phyloP scores from a whole-genome alignment of 1,284 basidiomycete genomes.

The Heimioporus punctisporus region DNA sequence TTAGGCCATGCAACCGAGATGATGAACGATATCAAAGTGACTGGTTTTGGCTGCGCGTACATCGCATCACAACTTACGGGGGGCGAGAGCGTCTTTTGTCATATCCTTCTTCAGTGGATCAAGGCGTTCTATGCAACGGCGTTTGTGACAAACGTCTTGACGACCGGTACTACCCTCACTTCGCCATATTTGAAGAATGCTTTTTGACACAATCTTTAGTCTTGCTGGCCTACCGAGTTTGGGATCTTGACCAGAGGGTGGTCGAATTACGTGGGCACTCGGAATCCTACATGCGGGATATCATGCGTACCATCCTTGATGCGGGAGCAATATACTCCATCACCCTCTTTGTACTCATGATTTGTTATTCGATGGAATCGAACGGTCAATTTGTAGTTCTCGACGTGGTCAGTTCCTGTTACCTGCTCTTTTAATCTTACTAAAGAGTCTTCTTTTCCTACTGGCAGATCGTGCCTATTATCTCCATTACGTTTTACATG shows the following conservation, averaged over 20 bases:
- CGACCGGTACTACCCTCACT: background rate
- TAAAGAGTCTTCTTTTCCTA: background rate
- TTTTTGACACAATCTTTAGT: background rate
- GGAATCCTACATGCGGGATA: background rate
- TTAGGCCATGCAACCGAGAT: background rate
- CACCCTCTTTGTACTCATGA: background rate
- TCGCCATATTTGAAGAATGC: no score
- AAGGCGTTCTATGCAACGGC: background rate
- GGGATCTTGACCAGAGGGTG: background rate
- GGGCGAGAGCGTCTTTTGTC: background rate
- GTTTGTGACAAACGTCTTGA: constrained; percentile 1
- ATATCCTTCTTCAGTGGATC: background rate
- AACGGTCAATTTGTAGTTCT: constrained; percentile 1
- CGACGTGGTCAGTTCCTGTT: background rate
- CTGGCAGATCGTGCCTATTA: background rate
- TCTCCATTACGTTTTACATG: constrained; percentile 2
- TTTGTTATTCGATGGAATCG: background rate
- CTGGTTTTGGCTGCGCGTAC: background rate
- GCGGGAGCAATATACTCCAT: background rate
- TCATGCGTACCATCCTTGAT: background rate
- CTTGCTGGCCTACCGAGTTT: background rate
- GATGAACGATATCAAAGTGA: background rate
- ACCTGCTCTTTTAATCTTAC: background rate
- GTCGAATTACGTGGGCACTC: background rate
- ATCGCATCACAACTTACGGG: background rate